Conservation (phyloP, 305 asterid species). For the Fraxinus sp. region DNA sequence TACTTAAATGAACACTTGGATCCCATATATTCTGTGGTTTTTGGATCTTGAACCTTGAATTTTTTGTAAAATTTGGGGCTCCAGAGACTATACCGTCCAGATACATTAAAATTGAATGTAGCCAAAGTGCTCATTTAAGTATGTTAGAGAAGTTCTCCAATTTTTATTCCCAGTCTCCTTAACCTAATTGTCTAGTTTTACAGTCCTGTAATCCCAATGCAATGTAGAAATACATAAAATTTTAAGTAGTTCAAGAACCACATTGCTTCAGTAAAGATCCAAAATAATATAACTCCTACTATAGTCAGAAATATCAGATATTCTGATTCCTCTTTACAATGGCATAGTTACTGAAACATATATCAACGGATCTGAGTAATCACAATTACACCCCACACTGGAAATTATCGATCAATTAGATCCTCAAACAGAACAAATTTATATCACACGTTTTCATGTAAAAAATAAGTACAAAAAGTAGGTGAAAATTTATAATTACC, state of each 20-base stretch:
- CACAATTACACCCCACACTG: not conserved
- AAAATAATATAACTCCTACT: not conserved
- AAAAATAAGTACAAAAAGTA: not conserved
- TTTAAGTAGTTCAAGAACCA: not conserved
- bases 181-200: constrained; percentile 6
- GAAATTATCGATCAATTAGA: not conserved
- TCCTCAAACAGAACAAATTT: not conserved
- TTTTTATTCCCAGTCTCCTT: not conserved
- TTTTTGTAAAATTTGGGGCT: not conserved
- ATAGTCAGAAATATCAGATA: not conserved
- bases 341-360: not conserved
- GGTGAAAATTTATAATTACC: not conserved
- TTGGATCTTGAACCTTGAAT: not conserved
- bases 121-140: not conserved
- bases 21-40: not conserved
- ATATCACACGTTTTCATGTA: not conserved
- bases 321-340: not conserved
- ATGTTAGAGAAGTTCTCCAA: not conserved
- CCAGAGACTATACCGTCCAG: not conserved
- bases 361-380: not conserved
- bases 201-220: not conserved
- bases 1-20: not conserved
- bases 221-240: not conserved
- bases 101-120: not conserved
- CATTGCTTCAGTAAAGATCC: not conserved